A percentile compares a stretch with the other conserved stretches of the same genome.
These are phyloP conservation scores for Pontederia crassipes DNA, from an alignment of 176 grass and related monocot genomes.

Conservation along the genomic window DNA sequence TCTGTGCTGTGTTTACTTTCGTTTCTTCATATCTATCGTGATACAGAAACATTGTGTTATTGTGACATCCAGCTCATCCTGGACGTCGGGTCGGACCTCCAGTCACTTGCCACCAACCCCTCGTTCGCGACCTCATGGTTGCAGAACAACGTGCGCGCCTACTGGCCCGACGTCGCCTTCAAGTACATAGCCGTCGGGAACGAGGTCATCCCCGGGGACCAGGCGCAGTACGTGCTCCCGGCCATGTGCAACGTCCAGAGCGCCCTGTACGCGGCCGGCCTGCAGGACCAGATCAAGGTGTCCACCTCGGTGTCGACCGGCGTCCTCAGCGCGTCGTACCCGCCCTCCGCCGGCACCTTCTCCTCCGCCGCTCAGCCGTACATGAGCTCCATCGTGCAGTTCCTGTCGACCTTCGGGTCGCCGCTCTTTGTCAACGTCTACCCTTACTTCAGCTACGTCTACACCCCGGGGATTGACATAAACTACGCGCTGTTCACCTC, in stretches of 20 bases:
- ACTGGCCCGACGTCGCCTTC: not conserved
- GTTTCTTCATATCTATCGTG: too few relatives aligned
- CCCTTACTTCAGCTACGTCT: not conserved
- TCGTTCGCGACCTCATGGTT: not conserved
- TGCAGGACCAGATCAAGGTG: not conserved
- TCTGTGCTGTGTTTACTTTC: too few relatives aligned
- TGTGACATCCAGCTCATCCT: not conserved
- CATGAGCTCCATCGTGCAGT: not conserved
- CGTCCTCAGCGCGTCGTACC: not conserved
- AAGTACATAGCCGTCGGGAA: conserved; percentile 1
- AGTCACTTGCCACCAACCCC: not conserved
- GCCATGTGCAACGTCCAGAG: conserved; percentile 1
- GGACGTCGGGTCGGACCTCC: not conserved
- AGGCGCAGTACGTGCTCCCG: not conserved
- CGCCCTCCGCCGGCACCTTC: not conserved
- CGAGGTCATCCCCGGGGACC: not conserved
- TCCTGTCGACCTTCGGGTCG: not conserved
- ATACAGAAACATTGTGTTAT: too few relatives aligned
- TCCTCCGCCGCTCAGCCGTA: not conserved
- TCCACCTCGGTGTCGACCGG: not conserved
- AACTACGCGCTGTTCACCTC: not conserved
- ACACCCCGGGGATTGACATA: not conserved
- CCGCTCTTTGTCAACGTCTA: not conserved
- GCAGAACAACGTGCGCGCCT: not conserved
- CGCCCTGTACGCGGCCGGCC: not conserved